Evolutionary conservation across 345 rosid species (phyloP).

Genomic region (Ceriops zippeliana): DNA sequence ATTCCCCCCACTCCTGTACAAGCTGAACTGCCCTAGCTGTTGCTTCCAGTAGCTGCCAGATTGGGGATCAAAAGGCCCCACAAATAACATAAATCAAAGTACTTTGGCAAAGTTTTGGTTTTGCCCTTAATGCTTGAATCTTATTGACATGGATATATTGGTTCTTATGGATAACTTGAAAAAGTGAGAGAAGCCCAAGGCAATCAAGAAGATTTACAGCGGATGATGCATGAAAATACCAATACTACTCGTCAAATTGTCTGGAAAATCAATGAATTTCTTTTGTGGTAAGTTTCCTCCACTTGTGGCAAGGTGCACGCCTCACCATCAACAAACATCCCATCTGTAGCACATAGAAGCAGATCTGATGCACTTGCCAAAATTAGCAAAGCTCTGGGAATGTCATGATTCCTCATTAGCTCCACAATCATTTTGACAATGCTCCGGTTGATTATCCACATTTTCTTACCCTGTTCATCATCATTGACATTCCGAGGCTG

Average conservation of each 20-base stretch:
- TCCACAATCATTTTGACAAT: slow-evolving; percentile 82
- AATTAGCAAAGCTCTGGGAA: slow-evolving; percentile 76
- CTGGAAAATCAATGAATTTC: neutral
- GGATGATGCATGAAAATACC: neutral
- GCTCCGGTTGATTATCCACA: slow-evolving; percentile 96
- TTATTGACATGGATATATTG: neutral
- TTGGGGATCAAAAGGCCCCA: slow-evolving; percentile 1
- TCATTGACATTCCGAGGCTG: slow-evolving; percentile 98
- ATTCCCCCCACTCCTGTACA: slow-evolving; percentile 78
- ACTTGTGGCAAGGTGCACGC: slow-evolving; percentile 95
- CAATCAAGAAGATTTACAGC: neutral
- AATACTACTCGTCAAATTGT: neutral
- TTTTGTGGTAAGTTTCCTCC: slow-evolving; percentile 46
- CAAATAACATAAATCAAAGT: neutral
- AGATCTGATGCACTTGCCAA: slow-evolving; percentile 92
- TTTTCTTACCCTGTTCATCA: slow-evolving; percentile 85
- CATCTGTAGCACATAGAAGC: slow-evolving; percentile 94
- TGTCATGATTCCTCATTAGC: slow-evolving; percentile 88
- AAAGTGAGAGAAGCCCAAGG: neutral
- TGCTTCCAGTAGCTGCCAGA: slow-evolving; percentile 83
- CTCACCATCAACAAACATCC: slow-evolving; percentile 95
- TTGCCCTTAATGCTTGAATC: neutral
- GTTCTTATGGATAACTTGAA: neutral
- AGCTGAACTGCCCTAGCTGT: slow-evolving; percentile 88
- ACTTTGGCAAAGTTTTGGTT: neutral